Percentiles rank a stretch among this genome's conserved stretches.
phyloP scores from a whole-genome alignment of 345 rosid genomes.

The Ceriops zippeliana region DNA sequence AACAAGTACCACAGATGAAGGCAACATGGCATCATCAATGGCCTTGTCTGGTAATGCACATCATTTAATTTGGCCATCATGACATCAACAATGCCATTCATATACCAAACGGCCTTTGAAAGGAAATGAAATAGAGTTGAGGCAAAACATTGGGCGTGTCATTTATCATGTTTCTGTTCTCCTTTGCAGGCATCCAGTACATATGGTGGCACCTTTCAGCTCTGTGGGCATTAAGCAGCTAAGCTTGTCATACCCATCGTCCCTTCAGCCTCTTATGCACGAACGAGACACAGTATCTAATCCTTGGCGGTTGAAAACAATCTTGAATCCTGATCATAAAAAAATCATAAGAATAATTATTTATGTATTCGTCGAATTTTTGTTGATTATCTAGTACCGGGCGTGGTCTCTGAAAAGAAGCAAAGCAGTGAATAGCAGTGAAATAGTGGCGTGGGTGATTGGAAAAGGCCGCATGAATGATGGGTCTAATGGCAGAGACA shows the following conservation, averaged over 20 bases:
- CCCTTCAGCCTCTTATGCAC: slow-evolving; percentile 64
- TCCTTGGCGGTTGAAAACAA: background rate
- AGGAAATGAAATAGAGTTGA: too few relatives aligned
- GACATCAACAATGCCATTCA: too few relatives aligned
- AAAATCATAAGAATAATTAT: too few relatives aligned
- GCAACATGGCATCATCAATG: too few relatives aligned
- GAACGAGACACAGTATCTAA: slow-evolving; percentile 78
- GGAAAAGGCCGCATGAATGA: slow-evolving; percentile 93
- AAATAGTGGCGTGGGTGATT: slow-evolving; percentile 71
- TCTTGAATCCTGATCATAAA: background rate
- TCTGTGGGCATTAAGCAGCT: slow-evolving; percentile 46
- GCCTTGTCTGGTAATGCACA: too few relatives aligned
- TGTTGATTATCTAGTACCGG: slow-evolving; percentile 46
- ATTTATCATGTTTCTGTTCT: background rate
- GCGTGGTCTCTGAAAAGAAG: slow-evolving; percentile 93
- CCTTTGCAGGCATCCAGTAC: slow-evolving; percentile 40
- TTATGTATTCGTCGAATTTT: too few relatives aligned
- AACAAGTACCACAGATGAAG: too few relatives aligned
- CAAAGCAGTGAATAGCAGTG: slow-evolving; percentile 74
- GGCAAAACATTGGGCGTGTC: too few relatives aligned
- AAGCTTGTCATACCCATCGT: slow-evolving; percentile 69
- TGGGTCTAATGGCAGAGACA: slow-evolving; percentile 42
- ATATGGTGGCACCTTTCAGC: slow-evolving; percentile 46
- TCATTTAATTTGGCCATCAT: too few relatives aligned
- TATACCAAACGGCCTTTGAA: too few relatives aligned